These are phyloP conservation scores for Blastobotrys arbuscula DNA, from an alignment of 1,139 yeast genomes.

Conservation along the genomic window DNA sequence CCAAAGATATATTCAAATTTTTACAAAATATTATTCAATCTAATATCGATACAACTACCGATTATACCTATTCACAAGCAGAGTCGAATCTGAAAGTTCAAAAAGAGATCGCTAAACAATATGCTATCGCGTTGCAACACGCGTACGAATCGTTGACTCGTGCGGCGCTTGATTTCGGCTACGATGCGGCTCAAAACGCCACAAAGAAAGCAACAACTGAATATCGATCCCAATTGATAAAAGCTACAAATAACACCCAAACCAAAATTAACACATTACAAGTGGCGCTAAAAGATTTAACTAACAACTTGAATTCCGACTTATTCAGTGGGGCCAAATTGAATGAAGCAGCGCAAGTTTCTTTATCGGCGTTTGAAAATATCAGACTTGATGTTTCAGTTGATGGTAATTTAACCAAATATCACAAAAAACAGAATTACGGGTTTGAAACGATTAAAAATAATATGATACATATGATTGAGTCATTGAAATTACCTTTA, in stretches of 20 bases:
- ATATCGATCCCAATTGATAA: neutral
- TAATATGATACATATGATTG: neutral
- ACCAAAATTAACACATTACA: slow-evolving; percentile 14
- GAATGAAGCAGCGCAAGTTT: slow-evolving; percentile 15
- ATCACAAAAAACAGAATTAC: neutral
- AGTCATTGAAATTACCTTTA: slow-evolving; percentile 1
- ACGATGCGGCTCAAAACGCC: slow-evolving; percentile 14
- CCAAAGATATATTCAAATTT: neutral
- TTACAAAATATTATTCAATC: neutral
- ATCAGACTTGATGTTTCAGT: neutral
- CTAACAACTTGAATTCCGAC: slow-evolving; percentile 15
- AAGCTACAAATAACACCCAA: slow-evolving; percentile 12
- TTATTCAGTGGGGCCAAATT: slow-evolving; percentile 18
- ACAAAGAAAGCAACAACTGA: slow-evolving; percentile 10
- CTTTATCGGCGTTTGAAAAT: slow-evolving; percentile 13
- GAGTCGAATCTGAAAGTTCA: slow-evolving; percentile 22
- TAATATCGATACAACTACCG: slow-evolving; percentile 10
- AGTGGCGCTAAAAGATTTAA: slow-evolving; percentile 17
- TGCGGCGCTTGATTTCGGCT: slow-evolving; percentile 8
- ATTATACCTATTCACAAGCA: slow-evolving; percentile 14
- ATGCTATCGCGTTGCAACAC: slow-evolving; percentile 11
- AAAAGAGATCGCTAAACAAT: slow-evolving; percentile 11
- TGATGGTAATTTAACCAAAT: slow-evolving; percentile 1
- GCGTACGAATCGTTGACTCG: slow-evolving; percentile 11
- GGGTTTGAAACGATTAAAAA: slow-evolving; percentile 2